A percentile compares a stretch with the other conserved stretches of the same genome.
These are phyloP conservation scores for Vitis hybrid DNA, from an alignment of 177 flowering plant genomes.

Conservation along the genomic window DNA sequence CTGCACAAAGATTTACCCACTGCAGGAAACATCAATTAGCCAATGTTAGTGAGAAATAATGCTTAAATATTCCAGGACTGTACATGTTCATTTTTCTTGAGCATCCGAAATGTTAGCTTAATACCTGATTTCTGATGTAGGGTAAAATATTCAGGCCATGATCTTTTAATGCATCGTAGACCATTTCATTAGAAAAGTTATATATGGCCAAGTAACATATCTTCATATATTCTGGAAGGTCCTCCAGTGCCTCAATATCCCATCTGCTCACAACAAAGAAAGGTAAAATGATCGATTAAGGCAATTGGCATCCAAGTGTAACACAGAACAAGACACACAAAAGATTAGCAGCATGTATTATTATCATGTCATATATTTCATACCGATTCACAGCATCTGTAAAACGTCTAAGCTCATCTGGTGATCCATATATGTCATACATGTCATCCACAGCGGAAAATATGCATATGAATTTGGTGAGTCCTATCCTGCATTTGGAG, in stretches of 20 bases:
- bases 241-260: conserved; percentile 16
- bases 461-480: conserved; percentile 26
- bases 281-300: no score
- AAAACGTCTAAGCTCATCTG: conserved; percentile 31
- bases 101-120: neutral
- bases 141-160: conserved; percentile 12
- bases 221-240: conserved; percentile 23
- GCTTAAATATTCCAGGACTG: neutral
- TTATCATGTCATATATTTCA: neutral
- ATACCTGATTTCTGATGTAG: conserved; percentile 24
- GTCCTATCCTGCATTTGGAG: conserved; percentile 22
- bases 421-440: conserved; percentile 34
- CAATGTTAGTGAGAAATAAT: neutral
- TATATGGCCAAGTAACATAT: conserved; percentile 22
- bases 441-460: conserved; percentile 32
- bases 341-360: no score
- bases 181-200: conserved; percentile 23
- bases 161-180: conserved; percentile 5
- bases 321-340: neutral
- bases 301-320: neutral
- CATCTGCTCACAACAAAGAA: conserved; percentile 12
- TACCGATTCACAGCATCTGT: conserved; percentile 33
- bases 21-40: conserved; percentile 7
- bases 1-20: conserved; percentile 34
- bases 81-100: no score